A percentile compares a stretch with the other conserved stretches of the same genome.
These are phyloP conservation scores for Selenicereus undatus DNA, from an alignment of 148 eudicot genomes.

Conservation along the genomic window DNA sequence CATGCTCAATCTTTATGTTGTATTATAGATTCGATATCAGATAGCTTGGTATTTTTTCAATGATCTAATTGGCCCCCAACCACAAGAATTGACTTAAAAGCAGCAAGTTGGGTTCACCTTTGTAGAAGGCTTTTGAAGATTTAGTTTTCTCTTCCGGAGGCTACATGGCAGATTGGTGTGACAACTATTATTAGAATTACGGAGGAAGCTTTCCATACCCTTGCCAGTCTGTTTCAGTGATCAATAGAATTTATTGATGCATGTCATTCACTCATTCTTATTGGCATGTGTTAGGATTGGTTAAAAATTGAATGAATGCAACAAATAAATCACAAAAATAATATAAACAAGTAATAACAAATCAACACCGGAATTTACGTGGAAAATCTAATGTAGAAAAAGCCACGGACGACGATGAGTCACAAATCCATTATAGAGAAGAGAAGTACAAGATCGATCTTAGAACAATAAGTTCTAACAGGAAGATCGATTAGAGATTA, in stretches of 20 bases:
- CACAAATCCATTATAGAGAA: too few species aligned
- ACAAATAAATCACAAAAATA: too few species aligned
- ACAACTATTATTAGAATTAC: neutral
- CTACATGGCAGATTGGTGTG: neutral
- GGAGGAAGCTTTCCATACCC: neutral
- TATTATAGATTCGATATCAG: neutral
- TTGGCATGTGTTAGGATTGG: too few species aligned
- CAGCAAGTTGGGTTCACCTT: neutral
- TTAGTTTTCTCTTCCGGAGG: neutral
- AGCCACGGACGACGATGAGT: too few species aligned
- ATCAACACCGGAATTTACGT: too few species aligned
- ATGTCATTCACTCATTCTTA: neutral
- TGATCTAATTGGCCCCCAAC: neutral
- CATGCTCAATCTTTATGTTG: neutral
- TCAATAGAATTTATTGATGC: neutral
- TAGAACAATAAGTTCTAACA: too few species aligned
- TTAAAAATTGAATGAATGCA: too few species aligned
- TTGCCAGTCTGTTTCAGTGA: neutral
- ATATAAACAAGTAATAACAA: too few species aligned
- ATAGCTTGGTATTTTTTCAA: neutral
- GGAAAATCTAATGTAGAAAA: too few species aligned
- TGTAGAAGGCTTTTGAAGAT: neutral
- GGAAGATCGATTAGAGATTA: too few species aligned
- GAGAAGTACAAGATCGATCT: too few species aligned
- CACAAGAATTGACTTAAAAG: neutral